phyloP scores from a whole-genome alignment of 1,284 basidiomycete species.

The Hemileccinum hortonii region DNA sequence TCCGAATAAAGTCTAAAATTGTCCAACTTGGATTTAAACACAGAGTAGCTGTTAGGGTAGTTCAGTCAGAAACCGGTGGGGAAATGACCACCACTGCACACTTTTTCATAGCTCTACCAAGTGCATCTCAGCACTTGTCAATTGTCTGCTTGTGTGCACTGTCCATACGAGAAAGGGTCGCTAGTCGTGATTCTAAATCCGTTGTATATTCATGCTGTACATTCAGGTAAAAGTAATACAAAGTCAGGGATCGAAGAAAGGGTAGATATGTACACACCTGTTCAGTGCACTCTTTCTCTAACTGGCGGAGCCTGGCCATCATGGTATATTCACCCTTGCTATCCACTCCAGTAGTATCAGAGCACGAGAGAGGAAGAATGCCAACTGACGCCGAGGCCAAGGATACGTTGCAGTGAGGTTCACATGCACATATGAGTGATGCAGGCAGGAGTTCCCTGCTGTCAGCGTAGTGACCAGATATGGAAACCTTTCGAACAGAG shows the following conservation, averaged over 20 bases:
- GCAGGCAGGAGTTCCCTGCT: no score
- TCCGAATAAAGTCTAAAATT: slow-evolving; percentile 15
- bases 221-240: neutral
- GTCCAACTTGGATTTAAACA: slow-evolving; percentile 28
- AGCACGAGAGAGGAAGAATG: no score
- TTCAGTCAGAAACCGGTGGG: neutral
- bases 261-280: slow-evolving; percentile 9
- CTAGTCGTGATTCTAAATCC: slow-evolving; percentile 20
- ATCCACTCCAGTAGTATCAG: no score
- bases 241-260: neutral
- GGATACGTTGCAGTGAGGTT: no score
- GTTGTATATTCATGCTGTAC: slow-evolving; percentile 19
- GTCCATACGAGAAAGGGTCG: slow-evolving; percentile 16
- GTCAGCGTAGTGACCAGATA: no score
- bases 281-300: slow-evolving; percentile 12
- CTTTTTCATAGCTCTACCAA: slow-evolving; percentile 22
- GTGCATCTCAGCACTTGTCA: slow-evolving; percentile 18
- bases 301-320: neutral
- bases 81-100: slow-evolving; percentile 3
- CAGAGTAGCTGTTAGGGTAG: slow-evolving; percentile 16
- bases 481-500: no score
- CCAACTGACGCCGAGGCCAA: no score
- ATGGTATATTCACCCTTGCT: no score
- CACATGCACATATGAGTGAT: no score
- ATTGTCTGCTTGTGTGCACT: slow-evolving; percentile 15